Evolutionary conservation across 129 eudicot species (phyloP).

Genomic region (Ambrosia trifida): DNA sequence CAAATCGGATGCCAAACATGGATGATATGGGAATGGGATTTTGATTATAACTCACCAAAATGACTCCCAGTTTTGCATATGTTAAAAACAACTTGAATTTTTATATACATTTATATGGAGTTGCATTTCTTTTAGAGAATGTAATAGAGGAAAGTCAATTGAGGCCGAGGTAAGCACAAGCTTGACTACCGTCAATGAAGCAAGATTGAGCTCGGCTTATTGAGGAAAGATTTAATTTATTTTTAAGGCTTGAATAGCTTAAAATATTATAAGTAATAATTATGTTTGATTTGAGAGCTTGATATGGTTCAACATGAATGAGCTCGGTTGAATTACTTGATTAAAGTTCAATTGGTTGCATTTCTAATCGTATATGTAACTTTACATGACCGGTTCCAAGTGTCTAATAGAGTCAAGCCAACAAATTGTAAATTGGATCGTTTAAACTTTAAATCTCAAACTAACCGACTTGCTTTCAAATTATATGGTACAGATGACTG

Average conservation of each 20-base stretch:
- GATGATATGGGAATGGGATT: conserved; percentile 58
- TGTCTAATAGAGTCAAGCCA: no score
- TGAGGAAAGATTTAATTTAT: not conserved
- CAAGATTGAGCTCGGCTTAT: not conserved
- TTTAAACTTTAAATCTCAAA: no score
- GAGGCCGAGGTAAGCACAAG: not conserved
- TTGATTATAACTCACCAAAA: not conserved
- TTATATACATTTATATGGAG: not conserved
- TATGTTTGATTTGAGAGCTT: not conserved
- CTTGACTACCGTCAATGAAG: not conserved
- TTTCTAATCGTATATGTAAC: not conserved
- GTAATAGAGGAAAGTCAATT: not conserved
- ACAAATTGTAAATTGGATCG: no score
- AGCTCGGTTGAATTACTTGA: no score
- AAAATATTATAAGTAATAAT: no score
- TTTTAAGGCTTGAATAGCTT: no score
- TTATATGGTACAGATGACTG: no score
- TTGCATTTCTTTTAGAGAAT: not conserved
- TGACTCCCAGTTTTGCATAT: not conserved
- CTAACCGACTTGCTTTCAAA: no score
- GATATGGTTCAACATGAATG: not conserved
- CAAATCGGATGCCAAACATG: conserved; percentile 78
- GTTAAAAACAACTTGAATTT: not conserved
- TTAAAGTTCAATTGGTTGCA: not conserved
- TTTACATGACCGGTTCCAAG: no score